phyloP scores from a whole-genome alignment of 2,329 filamentous ascomycete species.

The Penicillium sp. region DNA sequence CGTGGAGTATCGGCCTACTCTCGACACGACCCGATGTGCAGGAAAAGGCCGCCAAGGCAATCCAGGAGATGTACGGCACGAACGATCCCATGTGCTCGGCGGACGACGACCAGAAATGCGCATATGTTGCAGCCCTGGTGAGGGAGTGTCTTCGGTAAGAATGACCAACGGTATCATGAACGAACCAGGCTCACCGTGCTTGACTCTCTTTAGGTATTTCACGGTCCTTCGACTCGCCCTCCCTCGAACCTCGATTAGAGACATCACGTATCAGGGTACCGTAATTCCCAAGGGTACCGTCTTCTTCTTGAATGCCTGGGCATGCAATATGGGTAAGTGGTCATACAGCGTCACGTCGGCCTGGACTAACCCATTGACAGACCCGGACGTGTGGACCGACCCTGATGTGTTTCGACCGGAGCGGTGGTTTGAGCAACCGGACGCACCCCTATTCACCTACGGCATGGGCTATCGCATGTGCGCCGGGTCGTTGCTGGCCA shows the following conservation, averaged over 20 bases:
- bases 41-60: slow-evolving; percentile 57
- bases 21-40: slow-evolving; percentile 62
- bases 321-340: slow-evolving; percentile 63
- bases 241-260: slow-evolving; percentile 60
- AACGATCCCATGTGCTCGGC: slow-evolving; percentile 59
- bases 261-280: slow-evolving; percentile 57
- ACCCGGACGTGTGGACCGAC: slow-evolving; percentile 58
- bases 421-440: slow-evolving; percentile 62
- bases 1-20: slow-evolving; percentile 63
- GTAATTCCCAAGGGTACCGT: slow-evolving; percentile 62
- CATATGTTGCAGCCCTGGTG: slow-evolving; percentile 63
- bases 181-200: slow-evolving; percentile 4
- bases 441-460: slow-evolving; percentile 64
- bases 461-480: slow-evolving; percentile 68
- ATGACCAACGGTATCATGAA: neutral
- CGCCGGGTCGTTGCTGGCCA: slow-evolving; percentile 61
- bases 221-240: slow-evolving; percentile 63
- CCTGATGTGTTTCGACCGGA: slow-evolving; percentile 60
- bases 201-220: slow-evolving; percentile 49
- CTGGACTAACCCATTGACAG: slow-evolving; percentile 26
- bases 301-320: slow-evolving; percentile 66
- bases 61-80: slow-evolving; percentile 53
- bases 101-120: slow-evolving; percentile 62
- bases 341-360: neutral
- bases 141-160: slow-evolving; percentile 57